Evolutionary conservation across 2,329 filamentous ascomycete species (phyloP).

Genomic region (Cladophialophora psammophila): DNA sequence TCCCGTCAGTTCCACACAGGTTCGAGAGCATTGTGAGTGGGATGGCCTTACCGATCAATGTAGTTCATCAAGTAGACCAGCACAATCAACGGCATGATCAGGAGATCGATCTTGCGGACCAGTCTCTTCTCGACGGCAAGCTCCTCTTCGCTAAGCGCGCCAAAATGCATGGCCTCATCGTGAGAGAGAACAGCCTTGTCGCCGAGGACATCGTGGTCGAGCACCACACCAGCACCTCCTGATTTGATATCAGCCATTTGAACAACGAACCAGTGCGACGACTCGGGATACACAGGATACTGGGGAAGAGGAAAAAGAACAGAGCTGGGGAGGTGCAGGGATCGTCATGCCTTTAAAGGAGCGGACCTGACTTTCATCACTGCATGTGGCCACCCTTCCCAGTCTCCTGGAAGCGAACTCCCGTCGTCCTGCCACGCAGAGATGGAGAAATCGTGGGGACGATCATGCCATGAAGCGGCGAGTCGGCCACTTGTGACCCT

Average conservation of each 20-base stretch:
- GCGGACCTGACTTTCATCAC: conserved; percentile 5
- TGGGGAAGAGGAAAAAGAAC: conserved; percentile 1
- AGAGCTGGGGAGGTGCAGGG: not conserved
- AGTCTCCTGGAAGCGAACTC: conserved; percentile 18
- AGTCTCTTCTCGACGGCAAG: conserved; percentile 48
- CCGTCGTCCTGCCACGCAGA: conserved; percentile 15
- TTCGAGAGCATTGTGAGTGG: not conserved
- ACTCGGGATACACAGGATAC: not conserved
- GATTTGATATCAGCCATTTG: conserved; percentile 31
- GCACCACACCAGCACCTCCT: conserved; percentile 14
- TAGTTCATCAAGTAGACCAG: conserved; percentile 64
- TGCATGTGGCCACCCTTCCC: conserved; percentile 12
- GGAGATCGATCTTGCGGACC: conserved; percentile 47
- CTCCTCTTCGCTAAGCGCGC: conserved; percentile 45
- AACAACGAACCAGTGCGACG: not conserved
- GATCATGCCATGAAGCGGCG: conserved; percentile 14
- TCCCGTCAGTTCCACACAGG: conserved; percentile 2
- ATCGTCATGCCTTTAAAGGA: conserved; percentile 18
- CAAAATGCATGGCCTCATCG: conserved; percentile 38
- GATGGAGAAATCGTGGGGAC: conserved; percentile 24
- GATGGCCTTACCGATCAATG: conserved; percentile 50
- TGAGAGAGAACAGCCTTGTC: conserved; percentile 36
- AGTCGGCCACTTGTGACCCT: conserved; percentile 10
- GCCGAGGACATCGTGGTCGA: conserved; percentile 37
- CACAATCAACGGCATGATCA: conserved; percentile 50